Conservation (phyloP, 78 protist species). For the Dictyostelium discoideum region dicty_2.7 NC_007091.3:3458501-3459000, state of each 20-base stretch:
- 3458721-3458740: neutral
- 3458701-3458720: too few species aligned
- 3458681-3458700: too few species aligned
- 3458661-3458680: too few species aligned
- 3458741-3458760: neutral
- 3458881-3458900: constrained; percentile 9
- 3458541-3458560: neutral
- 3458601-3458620: too few species aligned
- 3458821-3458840: neutral
- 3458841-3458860: neutral
- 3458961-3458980: constrained; percentile 7
- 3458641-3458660: neutral
- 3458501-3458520: neutral
- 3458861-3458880: constrained; percentile 17
- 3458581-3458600: neutral
- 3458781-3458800: neutral
- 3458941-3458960: constrained; percentile 61
- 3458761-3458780: neutral
- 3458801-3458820: neutral
- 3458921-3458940: constrained; percentile 30
- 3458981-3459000: neutral
- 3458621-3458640: too few species aligned
- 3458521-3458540: neutral
- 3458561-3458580: neutral
- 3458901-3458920: constrained; percentile 31